Evolutionary conservation across 345 rosid species (phyloP), one percentile per base, ranked within the genome.

Genomic region (Citrus inodora): DNA sequence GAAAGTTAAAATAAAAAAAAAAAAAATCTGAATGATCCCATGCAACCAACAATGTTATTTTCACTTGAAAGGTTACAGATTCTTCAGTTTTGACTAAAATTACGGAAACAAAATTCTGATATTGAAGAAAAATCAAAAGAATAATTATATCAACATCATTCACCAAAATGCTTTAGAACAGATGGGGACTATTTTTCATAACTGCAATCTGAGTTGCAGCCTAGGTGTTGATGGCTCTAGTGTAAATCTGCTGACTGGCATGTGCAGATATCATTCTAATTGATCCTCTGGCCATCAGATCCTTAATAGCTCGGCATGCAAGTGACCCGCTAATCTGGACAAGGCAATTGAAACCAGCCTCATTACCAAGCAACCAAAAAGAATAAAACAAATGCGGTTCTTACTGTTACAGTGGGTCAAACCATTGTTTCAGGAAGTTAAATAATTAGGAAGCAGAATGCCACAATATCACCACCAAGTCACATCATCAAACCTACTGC

Each of bases 201-300:
- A 9, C 40, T 8, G 33, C 61, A 2, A 71, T 42, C 4, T 32
- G 66, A 21, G 16, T 46, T 33, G 35, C 37, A n/a, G 22, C 32
- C 71, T 85, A 89, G 60, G 93, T 84, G 87, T 92, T 88, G 80
- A 93, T 90, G 16, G 92, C 94, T 80, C 93, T 88, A 6, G 97
- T 90, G 87, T 88, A 90, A 77, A 92, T 90, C 85, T 90, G 88
- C 88, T 90, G 94, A 86, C 94, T 90, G 60, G 94, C 78, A 72
- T 90, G 90, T 7, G 91, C 78, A 27, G 90, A 81, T 0, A 92
- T 85, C 92, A 89, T 92, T 85, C 97, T 87, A 75, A 89, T 83
- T 48, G 87, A 81, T 55, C 94, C 94, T 80, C 88, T 90, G 0
- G 94, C 97, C 97, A 86, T 87, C 75, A 90, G 85, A 71, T 92